Evolutionary conservation across 371 early-diverging fungal genomes (phyloP).

Genomic region (Mortierella sp.): DNA sequence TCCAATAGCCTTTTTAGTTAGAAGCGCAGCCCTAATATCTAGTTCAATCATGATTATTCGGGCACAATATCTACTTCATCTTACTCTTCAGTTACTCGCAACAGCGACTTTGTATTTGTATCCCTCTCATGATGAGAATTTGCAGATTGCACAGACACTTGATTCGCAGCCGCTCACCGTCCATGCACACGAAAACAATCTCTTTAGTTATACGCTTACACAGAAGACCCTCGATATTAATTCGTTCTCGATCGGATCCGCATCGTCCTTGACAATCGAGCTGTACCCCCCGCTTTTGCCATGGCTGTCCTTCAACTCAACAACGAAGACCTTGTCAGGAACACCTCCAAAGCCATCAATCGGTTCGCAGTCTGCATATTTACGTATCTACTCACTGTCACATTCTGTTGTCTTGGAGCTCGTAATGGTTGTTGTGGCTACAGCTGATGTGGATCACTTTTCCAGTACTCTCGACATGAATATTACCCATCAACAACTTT

Average conservation of each 20-base stretch:
- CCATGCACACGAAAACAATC: neutral
- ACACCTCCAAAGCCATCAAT: neutral
- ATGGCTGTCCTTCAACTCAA: conserved; percentile 17
- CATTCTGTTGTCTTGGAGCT: neutral
- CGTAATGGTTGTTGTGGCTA: neutral
- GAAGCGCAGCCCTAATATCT: neutral
- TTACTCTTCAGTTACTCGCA: neutral
- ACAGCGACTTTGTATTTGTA: neutral
- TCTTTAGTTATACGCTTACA: neutral
- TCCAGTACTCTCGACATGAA: neutral
- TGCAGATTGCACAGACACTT: neutral
- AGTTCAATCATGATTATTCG: neutral
- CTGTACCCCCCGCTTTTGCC: neutral
- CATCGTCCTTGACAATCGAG: neutral
- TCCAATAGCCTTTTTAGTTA: neutral
- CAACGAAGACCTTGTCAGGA: conserved; percentile 15
- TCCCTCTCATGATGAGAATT: neutral
- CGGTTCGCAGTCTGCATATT: neutral
- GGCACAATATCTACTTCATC: neutral
- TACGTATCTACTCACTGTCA: neutral
- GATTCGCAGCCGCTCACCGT: neutral
- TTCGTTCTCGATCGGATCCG: neutral
- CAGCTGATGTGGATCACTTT: neutral
- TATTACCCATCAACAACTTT: neutral
- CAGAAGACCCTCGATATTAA: neutral